Base-by-base conservation (phyloP, 2,329 filamentous ascomycete genomes). In the Aspergillus clavatus region DNA sequence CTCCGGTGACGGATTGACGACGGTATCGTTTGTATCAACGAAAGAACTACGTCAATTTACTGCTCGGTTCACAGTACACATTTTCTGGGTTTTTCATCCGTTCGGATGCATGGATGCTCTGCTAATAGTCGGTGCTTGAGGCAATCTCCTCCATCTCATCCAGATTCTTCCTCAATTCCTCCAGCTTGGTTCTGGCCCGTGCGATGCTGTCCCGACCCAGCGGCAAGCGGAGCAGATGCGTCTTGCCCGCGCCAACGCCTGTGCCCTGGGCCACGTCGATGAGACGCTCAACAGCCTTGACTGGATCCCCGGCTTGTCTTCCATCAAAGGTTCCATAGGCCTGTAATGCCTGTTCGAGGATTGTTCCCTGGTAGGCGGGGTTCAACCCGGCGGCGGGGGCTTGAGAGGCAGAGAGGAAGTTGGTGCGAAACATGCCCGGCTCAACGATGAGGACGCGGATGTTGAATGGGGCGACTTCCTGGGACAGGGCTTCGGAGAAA, bases 341-440 rank as follows among this genome's bases (percentile, higher is more conserved):
- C 58, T 53, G 67, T 28, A 58, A 18, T 38, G 44, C 43, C 5
- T 36, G 21, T 18, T 57, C 72, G 4, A 59, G 59, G 1, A 42
- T 28, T 0, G 55, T 58, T 1, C 54, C 56, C 1, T 26, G 26
- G 38, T 62, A 57, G 7, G 16, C 31, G 37, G 27, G 19, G 36
- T 36, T 18, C 5, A 72, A 54, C 33, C 71, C 31, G 12, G 71
- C 12, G 65, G 68, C 57, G 79, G 79, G 19, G 71, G 69, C 59
- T 26, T 59, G 67, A 58, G 3, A 52, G 26, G 57, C 56, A 5
- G 45, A 54, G 1, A 70, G 53, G 52, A 73, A 73, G 14, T 69
- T 67, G 1, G 72, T 74, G 1, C 69, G 60, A 54, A 72, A 73
- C 1, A 58, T 63, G 0, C 72, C 71, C 0, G 70, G 71, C 51